Conservation (phyloP, 352 stramenopile genomes). For the Sclerospora graminicola region DNA sequence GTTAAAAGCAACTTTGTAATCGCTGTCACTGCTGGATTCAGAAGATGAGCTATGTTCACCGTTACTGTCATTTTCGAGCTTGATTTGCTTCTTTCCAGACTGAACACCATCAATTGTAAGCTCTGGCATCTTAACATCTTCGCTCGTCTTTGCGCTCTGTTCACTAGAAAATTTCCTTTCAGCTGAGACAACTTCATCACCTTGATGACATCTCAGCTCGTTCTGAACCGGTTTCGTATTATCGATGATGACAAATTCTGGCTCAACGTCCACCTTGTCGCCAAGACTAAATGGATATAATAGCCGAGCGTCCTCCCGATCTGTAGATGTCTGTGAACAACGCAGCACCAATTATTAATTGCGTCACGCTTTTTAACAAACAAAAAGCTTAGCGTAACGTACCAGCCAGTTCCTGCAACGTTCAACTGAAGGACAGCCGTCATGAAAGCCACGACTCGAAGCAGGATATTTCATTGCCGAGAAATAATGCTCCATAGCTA, state of each 20-base stretch:
- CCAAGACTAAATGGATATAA: constrained; percentile 24
- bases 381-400: constrained; percentile 4
- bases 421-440: constrained; percentile 28
- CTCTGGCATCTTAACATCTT: constrained; percentile 3
- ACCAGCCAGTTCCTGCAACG: constrained; percentile 43
- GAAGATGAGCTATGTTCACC: not conserved
- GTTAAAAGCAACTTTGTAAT: not conserved
- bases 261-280: constrained; percentile 11
- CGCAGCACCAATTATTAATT: not conserved
- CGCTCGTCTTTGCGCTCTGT: constrained; percentile 2
- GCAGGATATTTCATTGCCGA: constrained; percentile 33
- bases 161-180: not conserved
- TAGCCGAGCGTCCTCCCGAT: constrained; percentile 23
- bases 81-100: not conserved
- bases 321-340: constrained; percentile 23
- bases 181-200: not conserved
- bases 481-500: constrained; percentile 51
- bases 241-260: constrained; percentile 28
- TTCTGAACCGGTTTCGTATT: constrained; percentile 12
- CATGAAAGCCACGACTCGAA: constrained; percentile 13
- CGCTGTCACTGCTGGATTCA: not conserved
- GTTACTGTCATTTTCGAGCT: constrained; percentile 1
- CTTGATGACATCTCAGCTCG: constrained; percentile 4
- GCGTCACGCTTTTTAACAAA: not conserved
- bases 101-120: not conserved